Base-by-base conservation (phyloP, 2,329 filamentous ascomycete species). In the Ophiostoma himal-ulmi region DNA sequence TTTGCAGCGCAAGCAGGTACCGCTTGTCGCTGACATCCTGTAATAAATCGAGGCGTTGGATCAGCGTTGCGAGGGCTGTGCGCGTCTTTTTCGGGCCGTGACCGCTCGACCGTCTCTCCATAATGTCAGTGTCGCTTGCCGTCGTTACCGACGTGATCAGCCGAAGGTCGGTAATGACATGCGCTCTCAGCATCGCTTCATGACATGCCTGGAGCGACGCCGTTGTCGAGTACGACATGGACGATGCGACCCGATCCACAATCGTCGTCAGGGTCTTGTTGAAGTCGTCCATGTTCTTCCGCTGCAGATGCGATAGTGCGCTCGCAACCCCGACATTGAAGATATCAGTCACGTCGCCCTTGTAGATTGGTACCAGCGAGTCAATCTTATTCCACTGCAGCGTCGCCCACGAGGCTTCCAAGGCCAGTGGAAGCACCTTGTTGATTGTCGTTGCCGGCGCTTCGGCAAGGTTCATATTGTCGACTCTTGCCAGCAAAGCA, bases 1-100 rank as follows among this genome's bases (percentile, higher is more conserved):
- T 86, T 70, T 94, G 88, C 57, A 98, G 85, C 0, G 93, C 91
- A 37, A 99, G 83, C 11, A 99, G 81, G 77, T 96, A 98, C 77
- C 97, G 94, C 78, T 99, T 99, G 77, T 99, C 94, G 69, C 89
- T 88, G 52, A 94, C 89, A 76, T 95, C 92, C 0, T 96, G 95
- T 2, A 99, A 83, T 1, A 96, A 85, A 74, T 94, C 91, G n/a
- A 99, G 82, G n/a, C 95, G 89, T 65, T 90, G 88, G 72, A 91
- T 85, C 5, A 97, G 78, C 30, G 84, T 84, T 68, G 84, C 82
- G 7, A 90, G 78, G 10, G 57, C 67, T 80, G 79, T 60, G 79
- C 79, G 66, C 80, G 77, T 83, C 75, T 44, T 80, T 78, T 60
- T 77, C 75, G 26, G 77, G 79, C 10, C 81, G 79, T 83, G 81